Evolutionary conservation across 2,329 filamentous ascomycete genomes (phyloP).

Genomic region (Diplodia intermedia): DNA sequence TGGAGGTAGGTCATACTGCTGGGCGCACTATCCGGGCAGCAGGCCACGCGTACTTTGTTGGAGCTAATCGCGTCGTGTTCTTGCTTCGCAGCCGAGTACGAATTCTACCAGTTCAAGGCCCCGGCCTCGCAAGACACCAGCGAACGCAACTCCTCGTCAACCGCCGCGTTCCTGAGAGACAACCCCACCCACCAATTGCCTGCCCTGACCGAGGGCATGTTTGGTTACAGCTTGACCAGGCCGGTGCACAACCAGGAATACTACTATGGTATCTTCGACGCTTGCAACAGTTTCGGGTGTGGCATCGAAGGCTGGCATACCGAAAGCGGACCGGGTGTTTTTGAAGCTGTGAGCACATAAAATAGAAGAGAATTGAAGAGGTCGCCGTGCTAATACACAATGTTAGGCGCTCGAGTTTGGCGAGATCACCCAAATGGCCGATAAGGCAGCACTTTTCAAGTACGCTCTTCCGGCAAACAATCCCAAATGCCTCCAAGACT

Average conservation of each 20-base stretch:
- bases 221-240: conserved; percentile 87
- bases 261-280: conserved; percentile 86
- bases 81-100: conserved; percentile 78
- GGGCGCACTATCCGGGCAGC: neutral
- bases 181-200: conserved; percentile 78
- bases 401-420: conserved; percentile 81
- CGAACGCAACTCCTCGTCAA: conserved; percentile 69
- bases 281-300: conserved; percentile 78
- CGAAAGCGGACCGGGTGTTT: conserved; percentile 91
- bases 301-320: conserved; percentile 95
- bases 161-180: conserved; percentile 74
- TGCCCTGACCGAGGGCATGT: conserved; percentile 90
- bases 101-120: conserved; percentile 89
- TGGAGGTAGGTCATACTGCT: conserved; percentile 67
- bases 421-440: conserved; percentile 87
- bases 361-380: neutral
- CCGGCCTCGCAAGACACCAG: conserved; percentile 59
- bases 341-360: conserved; percentile 72
- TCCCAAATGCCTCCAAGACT: conserved; percentile 85
- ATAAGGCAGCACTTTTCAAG: conserved; percentile 92
- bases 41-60: conserved; percentile 8
- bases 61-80: conserved; percentile 36
- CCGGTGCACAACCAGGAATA: conserved; percentile 91
- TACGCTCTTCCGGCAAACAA: conserved; percentile 44
- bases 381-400: conserved; percentile 36